phyloP scores from a whole-genome alignment of 768 basidiomycete genomes.

The Phaeotremella skinneri region DNA sequence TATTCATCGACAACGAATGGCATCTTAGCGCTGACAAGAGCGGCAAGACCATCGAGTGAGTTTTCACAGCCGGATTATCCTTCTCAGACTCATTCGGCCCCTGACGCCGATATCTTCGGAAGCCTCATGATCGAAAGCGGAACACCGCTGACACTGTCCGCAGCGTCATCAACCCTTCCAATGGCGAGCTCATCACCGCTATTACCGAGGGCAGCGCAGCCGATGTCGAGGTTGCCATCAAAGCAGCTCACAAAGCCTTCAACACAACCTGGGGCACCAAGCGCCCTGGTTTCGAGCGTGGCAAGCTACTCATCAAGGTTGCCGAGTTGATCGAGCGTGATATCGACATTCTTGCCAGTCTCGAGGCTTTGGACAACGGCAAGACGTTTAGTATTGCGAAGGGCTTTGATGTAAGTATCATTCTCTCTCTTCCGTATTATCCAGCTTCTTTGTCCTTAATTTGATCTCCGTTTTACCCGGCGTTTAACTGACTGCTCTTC shows the following conservation, averaged over 20 bases:
- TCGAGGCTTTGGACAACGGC: constrained; percentile 86
- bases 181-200: constrained; percentile 44
- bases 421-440: not conserved
- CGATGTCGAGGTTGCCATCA: constrained; percentile 80
- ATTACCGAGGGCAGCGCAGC: constrained; percentile 45
- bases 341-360: constrained; percentile 72
- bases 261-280: constrained; percentile 86
- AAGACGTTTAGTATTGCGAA: constrained; percentile 60
- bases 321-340: constrained; percentile 88
- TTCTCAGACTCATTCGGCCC: not conserved
- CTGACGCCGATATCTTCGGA: not conserved
- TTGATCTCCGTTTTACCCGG: not conserved
- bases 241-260: constrained; percentile 77
- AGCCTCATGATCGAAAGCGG: constrained; percentile 3
- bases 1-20: constrained; percentile 91
- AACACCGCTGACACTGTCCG: constrained; percentile 3
- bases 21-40: constrained; percentile 54
- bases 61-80: constrained; percentile 7
- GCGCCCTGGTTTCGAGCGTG: constrained; percentile 60
- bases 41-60: constrained; percentile 48
- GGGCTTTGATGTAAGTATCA: constrained; percentile 15
- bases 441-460: constrained; percentile 6
- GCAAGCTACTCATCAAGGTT: constrained; percentile 75
- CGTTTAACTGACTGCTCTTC: not conserved
- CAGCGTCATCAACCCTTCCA: constrained; percentile 52